Percentiles rank a stretch among this genome's conserved stretches.
These are phyloP conservation scores for Amborella trichopoda DNA, from an alignment of 164 flowering plant genomes.

Conservation along the genomic window DNA sequence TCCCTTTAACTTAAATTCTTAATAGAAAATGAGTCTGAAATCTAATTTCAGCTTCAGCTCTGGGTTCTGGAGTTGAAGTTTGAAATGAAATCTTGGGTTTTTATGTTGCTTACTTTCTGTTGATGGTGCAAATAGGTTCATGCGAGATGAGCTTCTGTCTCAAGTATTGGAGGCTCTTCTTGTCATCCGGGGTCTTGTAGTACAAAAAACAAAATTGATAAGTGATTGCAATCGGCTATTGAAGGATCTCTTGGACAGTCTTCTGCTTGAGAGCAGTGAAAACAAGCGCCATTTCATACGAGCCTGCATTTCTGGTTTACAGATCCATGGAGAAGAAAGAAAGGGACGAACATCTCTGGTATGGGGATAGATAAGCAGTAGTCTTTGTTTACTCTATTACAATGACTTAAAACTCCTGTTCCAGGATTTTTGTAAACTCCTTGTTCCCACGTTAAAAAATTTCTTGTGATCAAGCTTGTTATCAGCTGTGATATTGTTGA, in stretches of 20 bases:
- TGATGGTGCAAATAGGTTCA: conserved; percentile 46
- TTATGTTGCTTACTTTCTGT: background rate
- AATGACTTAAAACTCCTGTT: too few relatives aligned
- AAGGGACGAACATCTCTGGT: conserved; percentile 83
- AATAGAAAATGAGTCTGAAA: too few relatives aligned
- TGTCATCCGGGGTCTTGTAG: conserved; percentile 84
- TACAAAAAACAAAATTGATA: conserved; percentile 94
- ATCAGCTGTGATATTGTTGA: too few relatives aligned
- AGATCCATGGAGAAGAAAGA: conserved; percentile 71
- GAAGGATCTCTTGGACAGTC: conserved; percentile 89
- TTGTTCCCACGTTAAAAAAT: too few relatives aligned
- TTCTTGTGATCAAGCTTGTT: too few relatives aligned
- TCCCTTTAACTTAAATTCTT: too few relatives aligned
- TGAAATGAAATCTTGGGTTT: background rate
- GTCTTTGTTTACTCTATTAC: too few relatives aligned
- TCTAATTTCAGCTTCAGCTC: too few relatives aligned
- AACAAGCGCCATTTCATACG: conserved; percentile 85
- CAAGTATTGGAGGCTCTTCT: conserved; percentile 91
- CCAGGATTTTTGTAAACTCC: too few relatives aligned
- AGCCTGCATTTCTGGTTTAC: conserved; percentile 84
- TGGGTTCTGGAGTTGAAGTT: too few relatives aligned
- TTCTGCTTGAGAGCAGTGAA: conserved; percentile 90
- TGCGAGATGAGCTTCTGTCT: conserved; percentile 75
- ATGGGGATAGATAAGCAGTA: too few relatives aligned
- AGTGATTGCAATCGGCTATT: conserved; percentile 88